Evolutionary conservation across 345 rosid genomes (phyloP).

Genomic region (Turritis glabra): DNA sequence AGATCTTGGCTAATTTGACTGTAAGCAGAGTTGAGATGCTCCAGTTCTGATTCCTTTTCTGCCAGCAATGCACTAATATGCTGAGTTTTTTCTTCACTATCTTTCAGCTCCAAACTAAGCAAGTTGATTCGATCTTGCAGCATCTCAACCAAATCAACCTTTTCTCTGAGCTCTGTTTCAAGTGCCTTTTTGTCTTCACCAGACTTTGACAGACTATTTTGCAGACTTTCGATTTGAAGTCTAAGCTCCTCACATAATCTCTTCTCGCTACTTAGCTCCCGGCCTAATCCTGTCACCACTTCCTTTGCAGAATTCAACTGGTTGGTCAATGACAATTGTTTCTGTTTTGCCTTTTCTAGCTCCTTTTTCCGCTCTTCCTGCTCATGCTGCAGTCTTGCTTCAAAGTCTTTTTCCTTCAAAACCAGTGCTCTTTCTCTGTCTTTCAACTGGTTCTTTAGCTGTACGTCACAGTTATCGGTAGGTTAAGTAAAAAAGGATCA

Average conservation of each 20-base stretch:
- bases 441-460: constrained; percentile 67
- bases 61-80: constrained; percentile 50
- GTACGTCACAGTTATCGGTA: constrained; percentile 17
- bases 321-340: constrained; percentile 49
- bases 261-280: constrained; percentile 73
- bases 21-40: constrained; percentile 45
- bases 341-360: constrained; percentile 60
- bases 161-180: constrained; percentile 60
- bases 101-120: constrained; percentile 66
- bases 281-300: constrained; percentile 59
- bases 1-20: constrained; percentile 56
- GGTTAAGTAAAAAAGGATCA: not conserved
- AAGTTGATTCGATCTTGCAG: constrained; percentile 58
- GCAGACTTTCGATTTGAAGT: constrained; percentile 55
- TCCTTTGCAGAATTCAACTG: constrained; percentile 68
- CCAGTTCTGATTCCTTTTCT: constrained; percentile 63
- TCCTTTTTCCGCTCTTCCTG: constrained; percentile 56
- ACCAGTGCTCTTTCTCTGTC: constrained; percentile 63
- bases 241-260: constrained; percentile 53
- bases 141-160: constrained; percentile 46
- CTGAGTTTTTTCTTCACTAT: constrained; percentile 53
- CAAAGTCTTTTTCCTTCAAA: constrained; percentile 59
- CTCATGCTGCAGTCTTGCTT: constrained; percentile 59
- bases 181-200: constrained; percentile 59
- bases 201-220: constrained; percentile 50